phyloP scores from a whole-genome alignment of 2,329 filamentous ascomycete genomes.

The Dothideomycetidae sp. region DNA sequence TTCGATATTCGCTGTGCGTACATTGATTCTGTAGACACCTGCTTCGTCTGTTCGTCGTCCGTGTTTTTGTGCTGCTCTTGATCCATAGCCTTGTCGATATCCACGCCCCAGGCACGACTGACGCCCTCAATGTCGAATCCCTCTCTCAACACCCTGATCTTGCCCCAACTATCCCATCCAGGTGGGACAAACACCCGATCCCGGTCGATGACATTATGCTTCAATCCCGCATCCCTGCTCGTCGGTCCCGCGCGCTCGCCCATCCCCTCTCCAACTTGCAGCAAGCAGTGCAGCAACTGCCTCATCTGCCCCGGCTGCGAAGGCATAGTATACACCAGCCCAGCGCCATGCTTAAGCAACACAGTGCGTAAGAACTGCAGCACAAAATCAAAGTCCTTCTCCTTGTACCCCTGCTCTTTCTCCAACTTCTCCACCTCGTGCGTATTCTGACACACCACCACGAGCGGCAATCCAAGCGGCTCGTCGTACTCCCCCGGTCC shows the following conservation, averaged over 20 bases:
- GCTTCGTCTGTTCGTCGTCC: constrained; percentile 14
- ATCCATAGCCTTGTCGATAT: constrained; percentile 9
- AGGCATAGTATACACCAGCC: constrained; percentile 54
- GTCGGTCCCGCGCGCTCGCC: constrained; percentile 16
- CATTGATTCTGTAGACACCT: constrained; percentile 17
- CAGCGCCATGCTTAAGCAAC: constrained; percentile 40
- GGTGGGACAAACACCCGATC: constrained; percentile 90
- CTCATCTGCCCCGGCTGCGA: constrained; percentile 57
- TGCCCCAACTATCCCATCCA: constrained; percentile 98
- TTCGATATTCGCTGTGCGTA: constrained; percentile 21
- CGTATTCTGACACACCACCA: constrained; percentile 91
- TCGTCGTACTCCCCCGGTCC: constrained; percentile 92
- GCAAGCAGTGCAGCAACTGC: constrained; percentile 66
- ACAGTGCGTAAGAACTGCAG: constrained; percentile 85
- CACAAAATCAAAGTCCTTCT: constrained; percentile 92
- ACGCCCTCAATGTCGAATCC: constrained; percentile 83
- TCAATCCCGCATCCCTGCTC: constrained; percentile 47
- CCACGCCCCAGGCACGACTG: constrained; percentile 57
- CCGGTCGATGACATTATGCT: constrained; percentile 45
- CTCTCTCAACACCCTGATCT: constrained; percentile 82
- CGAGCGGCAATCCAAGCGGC: constrained; percentile 70
- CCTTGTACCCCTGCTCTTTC: constrained; percentile 82
- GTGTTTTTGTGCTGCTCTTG: constrained; percentile 19
- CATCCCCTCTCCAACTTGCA: constrained; percentile 62
- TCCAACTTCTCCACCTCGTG: constrained; percentile 86